phyloP scores from a whole-genome alignment of 306 rosid genomes.

The Ziziphus jujuba region DNA sequence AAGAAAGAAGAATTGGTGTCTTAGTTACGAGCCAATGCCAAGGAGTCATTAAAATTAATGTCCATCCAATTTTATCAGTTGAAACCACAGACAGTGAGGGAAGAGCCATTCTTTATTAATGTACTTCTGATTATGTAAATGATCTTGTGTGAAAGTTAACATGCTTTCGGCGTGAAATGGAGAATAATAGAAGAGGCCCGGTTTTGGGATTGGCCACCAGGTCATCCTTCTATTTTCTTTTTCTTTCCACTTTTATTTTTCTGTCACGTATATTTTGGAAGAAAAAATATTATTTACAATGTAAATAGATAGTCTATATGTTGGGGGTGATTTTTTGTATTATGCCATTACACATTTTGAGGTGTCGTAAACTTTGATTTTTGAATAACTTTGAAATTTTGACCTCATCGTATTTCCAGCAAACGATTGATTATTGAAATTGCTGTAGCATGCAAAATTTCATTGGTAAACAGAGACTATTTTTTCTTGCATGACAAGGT shows the following conservation, averaged over 20 bases:
- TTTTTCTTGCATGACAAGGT: no score
- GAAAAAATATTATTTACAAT: slow-evolving; percentile 20
- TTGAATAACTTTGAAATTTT: slow-evolving; percentile 1
- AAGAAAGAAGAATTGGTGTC: slow-evolving; percentile 29
- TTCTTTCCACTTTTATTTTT: background rate
- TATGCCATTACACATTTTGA: background rate
- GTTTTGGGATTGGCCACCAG: slow-evolving; percentile 11
- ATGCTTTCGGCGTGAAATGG: slow-evolving; percentile 24
- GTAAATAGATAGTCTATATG: slow-evolving; percentile 25
- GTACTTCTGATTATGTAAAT: slow-evolving; percentile 28
- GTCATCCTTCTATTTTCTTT: slow-evolving; percentile 16
- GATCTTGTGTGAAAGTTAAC: slow-evolving; percentile 43
- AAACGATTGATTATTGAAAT: no score
- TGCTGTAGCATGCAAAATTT: no score
- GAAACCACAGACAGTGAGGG: slow-evolving; percentile 27
- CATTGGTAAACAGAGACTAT: no score
- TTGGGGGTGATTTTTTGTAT: slow-evolving; percentile 13
- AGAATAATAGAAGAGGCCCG: slow-evolving; percentile 25
- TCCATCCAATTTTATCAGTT: slow-evolving; percentile 26
- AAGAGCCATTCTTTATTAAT: slow-evolving; percentile 28
- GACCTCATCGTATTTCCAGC: no score
- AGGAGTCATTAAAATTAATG: slow-evolving; percentile 17
- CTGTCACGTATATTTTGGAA: slow-evolving; percentile 15
- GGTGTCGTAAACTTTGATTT: background rate
- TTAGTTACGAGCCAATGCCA: slow-evolving; percentile 14